Base-by-base conservation (phyloP, 2,329 filamentous ascomycete genomes). In the Diaporthe sp. region DNA sequence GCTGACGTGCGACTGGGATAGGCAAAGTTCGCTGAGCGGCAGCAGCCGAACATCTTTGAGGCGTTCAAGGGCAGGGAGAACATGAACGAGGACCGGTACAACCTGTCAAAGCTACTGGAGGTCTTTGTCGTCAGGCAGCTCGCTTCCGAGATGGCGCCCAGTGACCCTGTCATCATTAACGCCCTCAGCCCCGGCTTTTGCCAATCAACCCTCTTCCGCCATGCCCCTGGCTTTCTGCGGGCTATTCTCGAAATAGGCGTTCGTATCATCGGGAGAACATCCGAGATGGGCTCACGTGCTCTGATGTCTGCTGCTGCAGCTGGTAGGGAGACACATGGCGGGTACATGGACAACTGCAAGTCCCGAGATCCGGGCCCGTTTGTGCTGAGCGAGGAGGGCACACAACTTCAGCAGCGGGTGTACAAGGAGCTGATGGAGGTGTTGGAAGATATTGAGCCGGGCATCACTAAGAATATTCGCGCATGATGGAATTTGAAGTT, bases 351-450 rank as follows among this genome's bases (percentile, higher is more conserved):
- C 53, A 79, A 84, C 42, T 84, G 83, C n/a, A 75, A 76, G 39
- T 73, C 84, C 37, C 75, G 71, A 12, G 75, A 78, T 17, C 79
- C 80, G 4, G 84, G 82, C 58, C 42, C 71, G 0, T 84, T 81
- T 76, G 84, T 85, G 2, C 71, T 79, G 72, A 84, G 85, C 5
- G 80, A 83, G 4, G 82, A 86, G 53, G 87, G 86, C 0, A 77
- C 78, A 39, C 73, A 80, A 68, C 73, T 81, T 65, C 85, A 85
- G 73, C 78, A 80, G 67, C 84, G 80, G 75, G 79, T 87, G 4
- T 89, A 84, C 79, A 81, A 78, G 22, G 86, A 90, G 81, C 77
- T 89, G 77, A 61, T 85, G 76, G 83, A 78, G 17, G 80, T 86
- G 25, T 72, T 89, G 44, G 87, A 89, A 71, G 81, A 71, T 2